Conservation (phyloP, 352 stramenopile species). For the Peronospora farinosa region DNA sequence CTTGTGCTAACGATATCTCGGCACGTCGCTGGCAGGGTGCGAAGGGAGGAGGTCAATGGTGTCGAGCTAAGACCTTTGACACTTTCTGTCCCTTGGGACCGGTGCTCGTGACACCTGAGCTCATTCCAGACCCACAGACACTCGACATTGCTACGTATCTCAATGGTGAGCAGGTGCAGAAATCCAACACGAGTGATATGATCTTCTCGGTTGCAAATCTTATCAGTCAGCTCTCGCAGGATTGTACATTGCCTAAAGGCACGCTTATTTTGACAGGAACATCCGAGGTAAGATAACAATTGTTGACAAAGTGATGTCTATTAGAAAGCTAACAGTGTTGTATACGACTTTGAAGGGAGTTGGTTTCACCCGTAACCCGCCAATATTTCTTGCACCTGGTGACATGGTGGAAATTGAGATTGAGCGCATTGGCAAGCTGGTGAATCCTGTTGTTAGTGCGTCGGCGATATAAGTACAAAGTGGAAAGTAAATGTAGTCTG, state of each 20-base stretch:
- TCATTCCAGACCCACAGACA: slow-evolving; percentile 69
- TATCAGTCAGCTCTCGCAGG: slow-evolving; percentile 86
- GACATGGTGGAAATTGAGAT: slow-evolving; percentile 90
- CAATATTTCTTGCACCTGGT: slow-evolving; percentile 77
- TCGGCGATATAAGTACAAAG: slow-evolving; percentile 43
- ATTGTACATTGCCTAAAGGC: slow-evolving; percentile 80
- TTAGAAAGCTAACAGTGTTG: slow-evolving; percentile 5
- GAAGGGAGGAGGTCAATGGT: slow-evolving; percentile 85
- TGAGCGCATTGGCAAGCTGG: slow-evolving; percentile 83
- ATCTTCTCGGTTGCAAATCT: slow-evolving; percentile 86
- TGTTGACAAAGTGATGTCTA: neutral
- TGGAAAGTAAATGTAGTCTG: neutral
- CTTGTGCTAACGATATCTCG: slow-evolving; percentile 84
- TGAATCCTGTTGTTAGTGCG: slow-evolving; percentile 74
- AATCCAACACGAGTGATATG: slow-evolving; percentile 87
- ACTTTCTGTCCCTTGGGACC: slow-evolving; percentile 88
- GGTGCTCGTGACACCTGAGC: slow-evolving; percentile 67
- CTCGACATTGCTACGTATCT: slow-evolving; percentile 74
- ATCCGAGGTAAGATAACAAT: slow-evolving; percentile 49
- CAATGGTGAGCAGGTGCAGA: slow-evolving; percentile 81
- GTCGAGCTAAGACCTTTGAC: slow-evolving; percentile 85
- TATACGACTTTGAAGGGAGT: slow-evolving; percentile 47
- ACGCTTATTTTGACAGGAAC: slow-evolving; percentile 89
- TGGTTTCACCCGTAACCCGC: slow-evolving; percentile 81
- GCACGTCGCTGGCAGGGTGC: slow-evolving; percentile 85